A percentile compares a stretch with the other conserved stretches of the same genome.
Conservation (phyloP, 73 alveolate genomes). For the Paramecium sexaurelia region DNA sequence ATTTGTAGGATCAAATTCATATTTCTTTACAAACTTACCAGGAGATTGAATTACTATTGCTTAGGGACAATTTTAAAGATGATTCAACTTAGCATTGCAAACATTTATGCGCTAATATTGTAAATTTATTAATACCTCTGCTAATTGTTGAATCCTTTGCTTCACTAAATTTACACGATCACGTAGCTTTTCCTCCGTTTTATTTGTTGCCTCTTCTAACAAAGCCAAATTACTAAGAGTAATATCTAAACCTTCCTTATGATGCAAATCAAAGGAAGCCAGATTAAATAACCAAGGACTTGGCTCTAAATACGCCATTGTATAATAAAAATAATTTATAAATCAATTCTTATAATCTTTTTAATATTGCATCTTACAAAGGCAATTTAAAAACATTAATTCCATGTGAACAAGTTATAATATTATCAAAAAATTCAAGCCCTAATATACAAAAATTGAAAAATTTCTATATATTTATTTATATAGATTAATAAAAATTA, state of each 20-base stretch:
- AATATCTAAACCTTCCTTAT: slow-evolving; percentile 52
- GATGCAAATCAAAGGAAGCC: slow-evolving; percentile 47
- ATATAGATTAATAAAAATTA: too few species aligned
- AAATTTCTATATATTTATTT: too few species aligned
- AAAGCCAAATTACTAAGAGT: not conserved
- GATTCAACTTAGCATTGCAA: slow-evolving; percentile 41
- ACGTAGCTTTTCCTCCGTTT: slow-evolving; percentile 24
- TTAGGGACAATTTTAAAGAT: not conserved
- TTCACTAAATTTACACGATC: not conserved
- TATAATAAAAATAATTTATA: too few species aligned
- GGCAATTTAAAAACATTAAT: too few species aligned
- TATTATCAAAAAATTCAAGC: too few species aligned
- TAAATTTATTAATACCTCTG: not conserved
- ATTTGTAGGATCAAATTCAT: slow-evolving; percentile 52
- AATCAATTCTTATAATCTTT: not conserved
- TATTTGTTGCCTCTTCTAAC: slow-evolving; percentile 1
- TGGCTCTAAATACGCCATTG: slow-evolving; percentile 40
- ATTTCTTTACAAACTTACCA: slow-evolving; percentile 1
- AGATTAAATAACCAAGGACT: not conserved
- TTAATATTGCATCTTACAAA: not conserved
- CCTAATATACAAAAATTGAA: too few species aligned
- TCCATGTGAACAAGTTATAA: too few species aligned
- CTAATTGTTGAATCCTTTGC: not conserved
- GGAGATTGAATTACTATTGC: slow-evolving; percentile 43
- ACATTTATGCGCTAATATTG: slow-evolving; percentile 1